These are phyloP conservation scores for Naganishia kalamii DNA, from an alignment of 768 basidiomycete genomes.

Conservation along the genomic window DNA sequence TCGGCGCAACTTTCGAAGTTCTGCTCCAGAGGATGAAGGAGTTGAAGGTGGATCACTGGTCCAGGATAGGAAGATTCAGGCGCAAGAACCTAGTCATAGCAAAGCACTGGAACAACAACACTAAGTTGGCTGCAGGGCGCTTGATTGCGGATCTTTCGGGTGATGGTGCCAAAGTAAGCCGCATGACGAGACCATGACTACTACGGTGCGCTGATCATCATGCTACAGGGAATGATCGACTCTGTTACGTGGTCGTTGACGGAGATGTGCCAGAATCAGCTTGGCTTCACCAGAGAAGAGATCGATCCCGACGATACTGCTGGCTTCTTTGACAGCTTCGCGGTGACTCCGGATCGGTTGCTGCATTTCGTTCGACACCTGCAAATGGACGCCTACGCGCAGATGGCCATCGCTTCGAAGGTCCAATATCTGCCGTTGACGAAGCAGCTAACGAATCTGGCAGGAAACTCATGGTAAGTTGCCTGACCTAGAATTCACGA, in stretches of 20 bases:
- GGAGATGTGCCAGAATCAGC: constrained; percentile 89
- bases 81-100: constrained; percentile 60
- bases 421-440: constrained; percentile 91
- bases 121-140: constrained; percentile 74
- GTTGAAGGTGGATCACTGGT: constrained; percentile 87
- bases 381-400: constrained; percentile 90
- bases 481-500: neutral
- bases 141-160: constrained; percentile 87
- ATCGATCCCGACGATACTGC: constrained; percentile 94
- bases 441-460: constrained; percentile 85
- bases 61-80: constrained; percentile 81
- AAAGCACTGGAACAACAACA: constrained; percentile 54
- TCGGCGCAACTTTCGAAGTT: constrained; percentile 81
- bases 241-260: constrained; percentile 98
- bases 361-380: constrained; percentile 87
- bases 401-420: constrained; percentile 92
- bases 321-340: constrained; percentile 75
- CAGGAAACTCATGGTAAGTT: constrained; percentile 89
- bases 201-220: neutral
- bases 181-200: neutral
- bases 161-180: constrained; percentile 78
- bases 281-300: constrained; percentile 79
- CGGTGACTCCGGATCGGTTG: constrained; percentile 67
- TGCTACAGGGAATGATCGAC: constrained; percentile 71
- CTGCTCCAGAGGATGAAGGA: constrained; percentile 85